Evolutionary conservation across 805 yeast genomes (phyloP), one percentile per base, ranked within the genome.

Genomic region (Yueomyces sp.): DNA sequence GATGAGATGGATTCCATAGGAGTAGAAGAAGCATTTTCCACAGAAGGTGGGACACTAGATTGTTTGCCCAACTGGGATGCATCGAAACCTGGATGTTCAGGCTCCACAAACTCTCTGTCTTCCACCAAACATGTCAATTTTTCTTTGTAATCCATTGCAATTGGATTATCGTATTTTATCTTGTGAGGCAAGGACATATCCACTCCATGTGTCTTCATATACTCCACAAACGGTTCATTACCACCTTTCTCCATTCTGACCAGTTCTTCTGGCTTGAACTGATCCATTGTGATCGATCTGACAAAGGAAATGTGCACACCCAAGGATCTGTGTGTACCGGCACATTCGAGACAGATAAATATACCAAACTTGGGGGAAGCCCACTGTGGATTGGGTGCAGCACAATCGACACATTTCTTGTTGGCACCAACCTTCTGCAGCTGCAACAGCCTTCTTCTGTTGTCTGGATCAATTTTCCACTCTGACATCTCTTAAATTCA

Each of bases 361-460:
- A 92, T 84, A 47, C 98, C 98, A 65, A 90, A 87, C 64, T 92
- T 92, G 36, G 97, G 97, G 11, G 96, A 86, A 2, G 97, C 96
- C 98, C 98, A 92, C 63, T 92, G 98, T 7, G 98, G 98, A 60
- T 88, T 90, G 46, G 95, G 95, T 1, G 96, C 94, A 36, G 69
- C 72, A 65, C 98, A 92, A 62, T 92, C 98, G 62, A 86, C 82
- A 65, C 98, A 92, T 62, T 77, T 80, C 67, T 82, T 86, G 69
- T 87, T 86, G 11, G 70, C 81, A 29, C 90, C 94, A 40, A 70
- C 69, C 59, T 86, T 86, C 58, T 90, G 97, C 47, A 90, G 66
- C 38, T 78, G 78, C 52, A 77, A 56, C 37, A 85, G 70, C 59
- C 81, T 79, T 59, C 95, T 79, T 62, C 94, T 82, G 47, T 85